Evolutionary conservation across 768 basidiomycete genomes (phyloP).

Genomic region (Russula earlei): DNA sequence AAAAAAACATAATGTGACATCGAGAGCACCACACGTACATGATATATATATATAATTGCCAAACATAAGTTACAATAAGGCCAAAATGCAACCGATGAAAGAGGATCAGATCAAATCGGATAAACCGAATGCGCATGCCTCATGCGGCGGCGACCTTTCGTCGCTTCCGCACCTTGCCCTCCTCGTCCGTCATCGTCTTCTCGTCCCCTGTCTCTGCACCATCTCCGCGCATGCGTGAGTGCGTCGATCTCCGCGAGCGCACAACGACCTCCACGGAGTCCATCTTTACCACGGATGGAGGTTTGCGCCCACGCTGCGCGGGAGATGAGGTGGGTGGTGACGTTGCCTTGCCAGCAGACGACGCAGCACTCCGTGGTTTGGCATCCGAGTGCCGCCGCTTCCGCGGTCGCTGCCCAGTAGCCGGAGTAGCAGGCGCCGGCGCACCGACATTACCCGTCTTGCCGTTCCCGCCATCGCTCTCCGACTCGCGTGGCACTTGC

Average conservation of each 20-base stretch:
- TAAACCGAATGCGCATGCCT: too few species aligned
- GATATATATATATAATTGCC: too few species aligned
- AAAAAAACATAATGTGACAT: too few species aligned
- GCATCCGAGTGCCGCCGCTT: background rate
- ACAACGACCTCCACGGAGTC: constrained; percentile 11
- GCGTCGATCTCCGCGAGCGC: constrained; percentile 9
- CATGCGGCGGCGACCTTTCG: constrained; percentile 5
- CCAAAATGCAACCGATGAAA: too few species aligned
- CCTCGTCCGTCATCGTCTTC: constrained; percentile 4
- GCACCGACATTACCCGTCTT: background rate
- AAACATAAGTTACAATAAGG: too few species aligned
- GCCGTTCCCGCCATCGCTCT: constrained; percentile 4
- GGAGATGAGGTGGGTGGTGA: background rate
- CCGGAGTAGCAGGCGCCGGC: background rate
- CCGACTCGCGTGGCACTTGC: background rate
- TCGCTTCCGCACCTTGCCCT: constrained; percentile 10
- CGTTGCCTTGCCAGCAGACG: background rate
- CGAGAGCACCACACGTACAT: too few species aligned
- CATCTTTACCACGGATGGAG: constrained; percentile 1
- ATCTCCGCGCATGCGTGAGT: constrained; percentile 7
- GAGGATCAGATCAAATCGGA: too few species aligned
- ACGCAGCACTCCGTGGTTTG: background rate
- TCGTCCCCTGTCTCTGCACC: constrained; percentile 13
- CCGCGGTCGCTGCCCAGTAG: background rate
- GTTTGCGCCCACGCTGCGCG: constrained; percentile 5